Conservation (phyloP, 2,329 filamentous ascomycete species). For the Fusarium nygamai region DNA sequence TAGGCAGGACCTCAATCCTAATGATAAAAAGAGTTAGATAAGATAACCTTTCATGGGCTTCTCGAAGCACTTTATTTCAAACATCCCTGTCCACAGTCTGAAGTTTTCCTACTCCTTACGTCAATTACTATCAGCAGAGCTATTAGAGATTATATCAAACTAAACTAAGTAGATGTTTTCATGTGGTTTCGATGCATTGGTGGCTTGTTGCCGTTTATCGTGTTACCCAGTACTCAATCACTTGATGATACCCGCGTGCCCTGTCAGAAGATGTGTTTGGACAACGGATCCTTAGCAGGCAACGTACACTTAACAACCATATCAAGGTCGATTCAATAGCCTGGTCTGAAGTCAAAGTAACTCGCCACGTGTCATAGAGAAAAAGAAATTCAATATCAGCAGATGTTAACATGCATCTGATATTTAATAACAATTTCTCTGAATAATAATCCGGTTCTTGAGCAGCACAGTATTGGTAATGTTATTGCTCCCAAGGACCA, state of each 20-base stretch:
- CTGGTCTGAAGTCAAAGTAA: neutral
- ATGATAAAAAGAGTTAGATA: neutral
- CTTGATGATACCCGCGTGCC: neutral
- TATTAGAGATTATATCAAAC: too few relatives aligned
- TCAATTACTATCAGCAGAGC: neutral
- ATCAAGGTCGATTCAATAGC: neutral
- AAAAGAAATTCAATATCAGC: accelerated
- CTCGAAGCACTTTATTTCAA: neutral
- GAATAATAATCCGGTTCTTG: neutral
- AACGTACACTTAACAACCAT: neutral
- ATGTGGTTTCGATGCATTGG: neutral
- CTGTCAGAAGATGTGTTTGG: neutral
- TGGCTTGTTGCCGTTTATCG: neutral
- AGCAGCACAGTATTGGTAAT: too few relatives aligned
- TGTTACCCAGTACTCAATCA: neutral
- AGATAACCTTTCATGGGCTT: neutral
- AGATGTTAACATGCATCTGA: too few relatives aligned
- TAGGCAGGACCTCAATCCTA: neutral
- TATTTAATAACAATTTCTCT: too few relatives aligned
- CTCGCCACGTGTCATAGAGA: neutral
- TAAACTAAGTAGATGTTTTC: neutral
- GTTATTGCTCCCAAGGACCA: too few relatives aligned
- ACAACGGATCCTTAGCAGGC: neutral
- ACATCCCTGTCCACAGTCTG: neutral
- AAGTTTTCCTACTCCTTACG: neutral